Evolutionary conservation across 768 basidiomycete species (phyloP).

Genomic region (Neoboletus magnificus): DNA sequence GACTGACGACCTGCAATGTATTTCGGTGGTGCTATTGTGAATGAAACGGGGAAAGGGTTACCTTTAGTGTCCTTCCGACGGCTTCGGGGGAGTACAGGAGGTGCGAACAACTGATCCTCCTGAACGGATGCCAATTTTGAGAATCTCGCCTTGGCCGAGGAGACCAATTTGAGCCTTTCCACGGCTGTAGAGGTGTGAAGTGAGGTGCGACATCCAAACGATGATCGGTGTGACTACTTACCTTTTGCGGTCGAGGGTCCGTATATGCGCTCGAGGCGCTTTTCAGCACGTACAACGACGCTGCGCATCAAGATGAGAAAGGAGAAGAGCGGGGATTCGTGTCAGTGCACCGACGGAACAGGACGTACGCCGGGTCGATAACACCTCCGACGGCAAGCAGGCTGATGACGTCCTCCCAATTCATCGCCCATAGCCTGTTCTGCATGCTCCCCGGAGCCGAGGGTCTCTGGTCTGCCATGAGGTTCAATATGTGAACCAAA

Average conservation of each 20-base stretch:
- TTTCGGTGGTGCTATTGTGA: neutral
- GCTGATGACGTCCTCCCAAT: slow-evolving; percentile 63
- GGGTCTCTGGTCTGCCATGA: slow-evolving; percentile 56
- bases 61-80: slow-evolving; percentile 9
- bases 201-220: neutral
- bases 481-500: slow-evolving; percentile 50
- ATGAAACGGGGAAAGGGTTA: slow-evolving; percentile 1
- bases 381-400: slow-evolving; percentile 43
- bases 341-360: neutral
- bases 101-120: slow-evolving; percentile 19
- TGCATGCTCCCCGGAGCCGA: slow-evolving; percentile 57
- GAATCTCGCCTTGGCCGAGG: slow-evolving; percentile 16
- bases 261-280: slow-evolving; percentile 32
- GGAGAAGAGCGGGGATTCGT: neutral
- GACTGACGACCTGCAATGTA: neutral
- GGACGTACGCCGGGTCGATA: slow-evolving; percentile 28
- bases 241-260: slow-evolving; percentile 20
- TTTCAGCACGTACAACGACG: slow-evolving; percentile 24
- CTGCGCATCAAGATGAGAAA: slow-evolving; percentile 8
- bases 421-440: slow-evolving; percentile 57
- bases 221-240: neutral
- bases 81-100: slow-evolving; percentile 12
- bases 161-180: slow-evolving; percentile 9
- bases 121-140: neutral
- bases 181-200: slow-evolving; percentile 10